These are phyloP conservation scores for Passiflora organensis DNA, from an alignment of 345 rosid species.

Conservation along the genomic window DNA sequence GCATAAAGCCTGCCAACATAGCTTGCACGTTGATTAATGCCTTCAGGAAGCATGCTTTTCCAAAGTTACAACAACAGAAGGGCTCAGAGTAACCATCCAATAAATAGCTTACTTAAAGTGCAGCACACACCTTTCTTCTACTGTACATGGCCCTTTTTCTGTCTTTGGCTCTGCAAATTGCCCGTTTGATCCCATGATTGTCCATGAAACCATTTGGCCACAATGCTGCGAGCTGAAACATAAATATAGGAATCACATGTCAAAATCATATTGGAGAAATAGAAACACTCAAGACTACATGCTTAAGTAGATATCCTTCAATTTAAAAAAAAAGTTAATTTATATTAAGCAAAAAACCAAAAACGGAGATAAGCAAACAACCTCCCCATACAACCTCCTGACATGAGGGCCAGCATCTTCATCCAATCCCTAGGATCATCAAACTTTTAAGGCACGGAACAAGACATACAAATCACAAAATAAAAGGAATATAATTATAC, in stretches of 20 bases:
- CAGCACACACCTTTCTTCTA: conserved; percentile 40
- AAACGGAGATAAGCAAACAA: conserved; percentile 22
- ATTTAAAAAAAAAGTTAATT: not conserved
- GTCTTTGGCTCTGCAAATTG: conserved; percentile 84
- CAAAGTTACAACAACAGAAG: no score
- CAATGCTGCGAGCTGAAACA: conserved; percentile 68
- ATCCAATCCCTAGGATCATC: conserved; percentile 66
- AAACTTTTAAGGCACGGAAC: conserved; percentile 13
- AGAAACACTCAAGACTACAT: not conserved
- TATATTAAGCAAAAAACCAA: not conserved
- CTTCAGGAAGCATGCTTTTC: no score
- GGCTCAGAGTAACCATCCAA: no score
- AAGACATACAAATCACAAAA: conserved; percentile 5
- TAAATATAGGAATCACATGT: conserved; percentile 18
- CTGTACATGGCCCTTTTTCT: conserved; percentile 43
- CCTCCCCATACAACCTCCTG: conserved; percentile 84
- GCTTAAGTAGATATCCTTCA: no score
- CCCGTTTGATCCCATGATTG: conserved; percentile 83
- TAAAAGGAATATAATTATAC: not conserved
- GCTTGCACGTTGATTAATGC: no score
- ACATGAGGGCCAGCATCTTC: conserved; percentile 78
- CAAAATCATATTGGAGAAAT: conserved; percentile 14
- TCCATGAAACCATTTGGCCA: conserved; percentile 90
- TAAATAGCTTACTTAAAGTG: no score
- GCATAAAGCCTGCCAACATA: no score